Base-by-base conservation (phyloP, 805 yeast species). In the Monosporozyma yasuniensis region DNA sequence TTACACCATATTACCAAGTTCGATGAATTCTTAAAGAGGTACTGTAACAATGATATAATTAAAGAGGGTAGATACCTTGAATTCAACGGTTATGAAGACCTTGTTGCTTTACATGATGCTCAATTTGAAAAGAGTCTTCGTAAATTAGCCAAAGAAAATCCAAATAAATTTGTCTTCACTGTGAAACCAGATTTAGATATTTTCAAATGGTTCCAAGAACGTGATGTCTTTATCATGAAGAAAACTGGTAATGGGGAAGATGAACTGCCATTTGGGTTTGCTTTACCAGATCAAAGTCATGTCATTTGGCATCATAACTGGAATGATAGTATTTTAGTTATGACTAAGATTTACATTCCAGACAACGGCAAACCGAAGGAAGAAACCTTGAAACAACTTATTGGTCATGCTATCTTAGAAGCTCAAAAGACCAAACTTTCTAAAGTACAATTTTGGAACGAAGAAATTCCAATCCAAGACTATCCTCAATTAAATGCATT, bases 221-320 rank as follows among this genome's bases (percentile, higher is more conserved):
- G 75, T 54, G 75, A 70, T 45, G 47, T 57, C 11, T 72, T 57
- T 49, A 67, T 66, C 23, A 63, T 70, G 23, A 58, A 54, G 27
- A 56, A 54, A 37, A 52, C 56, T 8, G 49, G 50, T 3, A 52
- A 50, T 25, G 54, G 52, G 2, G 30, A 42, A 3, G 51, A 52
- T 1, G 44, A 49, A 3, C 49, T 56, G 12, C 56, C 56, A 18
- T 69, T 66, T 52, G 76, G 75, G 6, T 61, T 52, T 34, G 57
- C 59, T 18, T 46, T 51, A 21, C 23, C 32, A 25, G 51, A 50
- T 3, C 56, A 61, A 1, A 57, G 71, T 21, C 76, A 72, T 54
- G 60, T 72, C 8, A 54, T 72, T 14, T 78, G 80, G 79, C 67
- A 64, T 43, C 75, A 72, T 48, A 72, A 73, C 42, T 72, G 74